A percentile compares a stretch with the other conserved stretches of the same genome.
phyloP scores from a whole-genome alignment of 1,284 basidiomycete species.

The Moesziomyces aphidis region DNA sequence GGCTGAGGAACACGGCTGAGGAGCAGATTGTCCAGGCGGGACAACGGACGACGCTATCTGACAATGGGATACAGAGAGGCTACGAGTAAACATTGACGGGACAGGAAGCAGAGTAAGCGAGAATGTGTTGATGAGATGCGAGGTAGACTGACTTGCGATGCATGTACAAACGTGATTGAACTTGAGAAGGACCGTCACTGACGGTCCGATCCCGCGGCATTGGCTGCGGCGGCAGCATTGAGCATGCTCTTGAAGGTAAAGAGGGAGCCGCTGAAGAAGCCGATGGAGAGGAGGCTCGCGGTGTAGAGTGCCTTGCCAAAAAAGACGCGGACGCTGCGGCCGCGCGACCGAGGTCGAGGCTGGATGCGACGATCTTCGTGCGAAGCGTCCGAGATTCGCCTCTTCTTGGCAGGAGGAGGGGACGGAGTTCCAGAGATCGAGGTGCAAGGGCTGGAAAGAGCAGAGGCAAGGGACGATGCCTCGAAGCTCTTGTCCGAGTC shows the following conservation, averaged over 20 bases:
- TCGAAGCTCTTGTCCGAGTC: background rate
- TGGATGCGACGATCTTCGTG: background rate
- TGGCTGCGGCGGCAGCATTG: constrained; percentile 34
- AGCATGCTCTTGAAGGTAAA: constrained; percentile 48
- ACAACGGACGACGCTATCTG: background rate
- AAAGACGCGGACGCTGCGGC: constrained; percentile 4
- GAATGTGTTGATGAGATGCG: background rate
- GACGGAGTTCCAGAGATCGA: background rate
- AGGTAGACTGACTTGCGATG: background rate
- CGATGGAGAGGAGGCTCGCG: constrained; percentile 28
- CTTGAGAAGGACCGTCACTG: background rate
- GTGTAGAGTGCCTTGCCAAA: constrained; percentile 13
- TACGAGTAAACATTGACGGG: background rate
- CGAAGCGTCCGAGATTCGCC: constrained; percentile 5
- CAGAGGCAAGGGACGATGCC: background rate
- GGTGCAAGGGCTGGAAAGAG: background rate
- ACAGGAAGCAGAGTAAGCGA: background rate
- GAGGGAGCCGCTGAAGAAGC: constrained; percentile 31
- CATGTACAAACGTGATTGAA: background rate
- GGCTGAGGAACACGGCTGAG: background rate
- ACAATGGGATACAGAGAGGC: background rate
- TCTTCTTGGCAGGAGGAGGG: constrained; percentile 12
- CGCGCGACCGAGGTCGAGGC: constrained; percentile 1
- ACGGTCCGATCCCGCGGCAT: constrained; percentile 15
- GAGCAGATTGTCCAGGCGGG: background rate